Evolutionary conservation across 1,284 basidiomycete species (phyloP), one percentile per base, ranked within the genome.

Genomic region (Cryptococcus sp.): DNA sequence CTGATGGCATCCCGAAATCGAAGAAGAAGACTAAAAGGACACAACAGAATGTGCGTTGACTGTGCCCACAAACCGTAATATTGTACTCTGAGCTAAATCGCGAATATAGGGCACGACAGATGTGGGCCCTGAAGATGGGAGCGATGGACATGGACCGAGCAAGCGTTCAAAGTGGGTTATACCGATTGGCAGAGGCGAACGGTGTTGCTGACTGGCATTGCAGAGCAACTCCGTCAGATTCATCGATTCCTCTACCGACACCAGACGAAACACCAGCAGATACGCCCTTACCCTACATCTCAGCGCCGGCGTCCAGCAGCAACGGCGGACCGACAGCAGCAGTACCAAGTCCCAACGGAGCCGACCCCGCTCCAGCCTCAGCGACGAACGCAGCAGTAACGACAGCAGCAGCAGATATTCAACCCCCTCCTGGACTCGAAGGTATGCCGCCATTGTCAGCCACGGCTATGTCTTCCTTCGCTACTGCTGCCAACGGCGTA

Each of bases 21-120:
- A 71, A 73, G 56, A 76, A 76, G 62, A 76, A 78, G 67, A 68
- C 69, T 27, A 78, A 78, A 57, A 61, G 76, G 41, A 60, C 52
- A 11, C 72, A 75, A 54, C 67, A 66, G 50, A 71, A 68, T 54
- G 75, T 75, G 39, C 48, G 72, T 67, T 2, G 6, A 19, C 7
- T 16, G 23, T 17, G 31, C 31, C 2, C 31, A 10, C 13, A 13
- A 35, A 4, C 8, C 2, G 3, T 10, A 35, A 8, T 10, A 10
- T 35, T 10, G 8, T 5, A 10, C 4, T 8, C 4, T 6, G 25
- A 35, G 19, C 23, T 19, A 27, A 20, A 23, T 6, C n/a, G 13
- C 3, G 20, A 39, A 16, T 31, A 13, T 20, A 71, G 64, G 57
- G 50, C 47, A 17, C 58, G 25, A 54, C 57, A n/a, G 69, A 70